Evolutionary conservation across 2,329 filamentous ascomycete species (phyloP).

Genomic region (Penicillium frequentans): DNA sequence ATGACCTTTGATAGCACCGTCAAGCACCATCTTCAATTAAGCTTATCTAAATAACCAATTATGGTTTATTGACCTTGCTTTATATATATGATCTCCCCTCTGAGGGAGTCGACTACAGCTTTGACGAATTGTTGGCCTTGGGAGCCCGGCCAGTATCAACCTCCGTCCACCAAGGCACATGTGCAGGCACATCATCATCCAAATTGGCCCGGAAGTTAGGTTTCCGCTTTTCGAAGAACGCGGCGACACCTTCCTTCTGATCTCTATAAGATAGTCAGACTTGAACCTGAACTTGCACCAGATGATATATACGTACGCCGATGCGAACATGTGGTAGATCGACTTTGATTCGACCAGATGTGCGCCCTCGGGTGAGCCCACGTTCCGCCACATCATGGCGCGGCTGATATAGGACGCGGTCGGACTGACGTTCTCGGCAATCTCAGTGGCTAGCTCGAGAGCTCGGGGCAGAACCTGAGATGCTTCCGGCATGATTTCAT

Average conservation of each 20-base stretch:
- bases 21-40: constrained; percentile 5
- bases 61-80: not conserved
- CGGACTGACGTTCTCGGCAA: constrained; percentile 64
- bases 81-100: not conserved
- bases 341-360: constrained; percentile 63
- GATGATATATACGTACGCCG: constrained; percentile 28
- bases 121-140: constrained; percentile 22
- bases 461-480: constrained; percentile 65
- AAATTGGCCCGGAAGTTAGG: constrained; percentile 63
- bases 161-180: constrained; percentile 69
- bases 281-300: not conserved
- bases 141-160: constrained; percentile 44
- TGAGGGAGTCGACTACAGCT: constrained; percentile 17
- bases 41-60: not conserved
- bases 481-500: constrained; percentile 59
- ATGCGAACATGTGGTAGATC: constrained; percentile 42
- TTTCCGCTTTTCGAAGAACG: constrained; percentile 69
- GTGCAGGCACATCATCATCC: constrained; percentile 58
- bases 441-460: constrained; percentile 65
- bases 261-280: constrained; percentile 48
- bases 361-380: constrained; percentile 63
- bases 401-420: constrained; percentile 67
- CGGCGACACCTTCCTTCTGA: constrained; percentile 65
- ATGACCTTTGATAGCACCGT: constrained; percentile 15
- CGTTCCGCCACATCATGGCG: constrained; percentile 64